Conservation (phyloP, 352 stramenopile species). For the Aphanomyces cochlioides region DNA sequence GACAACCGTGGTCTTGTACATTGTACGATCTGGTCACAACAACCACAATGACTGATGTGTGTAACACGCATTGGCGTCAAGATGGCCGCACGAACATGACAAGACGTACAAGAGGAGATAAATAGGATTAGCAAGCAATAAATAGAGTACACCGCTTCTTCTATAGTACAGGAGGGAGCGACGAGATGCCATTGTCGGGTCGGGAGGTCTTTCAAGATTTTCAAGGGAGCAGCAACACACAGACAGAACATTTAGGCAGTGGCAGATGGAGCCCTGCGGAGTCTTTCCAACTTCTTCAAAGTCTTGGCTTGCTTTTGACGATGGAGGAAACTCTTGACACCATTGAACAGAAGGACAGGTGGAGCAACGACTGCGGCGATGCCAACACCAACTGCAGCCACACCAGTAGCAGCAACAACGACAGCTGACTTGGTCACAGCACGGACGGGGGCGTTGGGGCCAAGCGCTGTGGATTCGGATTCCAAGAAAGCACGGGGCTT, state of each 20-base stretch:
- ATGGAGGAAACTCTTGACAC: slow-evolving; percentile 41
- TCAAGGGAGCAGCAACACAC: too few species aligned
- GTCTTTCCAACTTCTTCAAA: slow-evolving; percentile 20
- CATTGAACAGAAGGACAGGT: slow-evolving; percentile 60
- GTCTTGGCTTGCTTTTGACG: slow-evolving; percentile 23
- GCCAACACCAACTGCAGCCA: slow-evolving; percentile 50
- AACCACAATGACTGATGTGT: too few species aligned
- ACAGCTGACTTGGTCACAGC: slow-evolving; percentile 68
- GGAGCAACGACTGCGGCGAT: slow-evolving; percentile 66
- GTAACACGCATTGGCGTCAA: too few species aligned
- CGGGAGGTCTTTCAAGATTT: too few species aligned
- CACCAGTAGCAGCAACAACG: slow-evolving; percentile 47
- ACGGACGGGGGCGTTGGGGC: slow-evolving; percentile 59
- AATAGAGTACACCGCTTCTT: slow-evolving; percentile 2
- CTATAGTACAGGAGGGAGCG: background rate
- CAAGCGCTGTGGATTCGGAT: slow-evolving; percentile 63
- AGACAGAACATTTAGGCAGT: background rate
- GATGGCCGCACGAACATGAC: too few species aligned
- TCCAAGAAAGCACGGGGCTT: slow-evolving; percentile 58
- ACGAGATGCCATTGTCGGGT: background rate
- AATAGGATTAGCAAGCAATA: slow-evolving; percentile 8
- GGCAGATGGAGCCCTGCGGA: background rate
- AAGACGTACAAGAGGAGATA: background rate
- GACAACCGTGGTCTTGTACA: too few species aligned
- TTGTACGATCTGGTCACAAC: too few species aligned